Conservation (phyloP, 108 stramenopile species). For the Cylindrotheca fusiformis region DNA sequence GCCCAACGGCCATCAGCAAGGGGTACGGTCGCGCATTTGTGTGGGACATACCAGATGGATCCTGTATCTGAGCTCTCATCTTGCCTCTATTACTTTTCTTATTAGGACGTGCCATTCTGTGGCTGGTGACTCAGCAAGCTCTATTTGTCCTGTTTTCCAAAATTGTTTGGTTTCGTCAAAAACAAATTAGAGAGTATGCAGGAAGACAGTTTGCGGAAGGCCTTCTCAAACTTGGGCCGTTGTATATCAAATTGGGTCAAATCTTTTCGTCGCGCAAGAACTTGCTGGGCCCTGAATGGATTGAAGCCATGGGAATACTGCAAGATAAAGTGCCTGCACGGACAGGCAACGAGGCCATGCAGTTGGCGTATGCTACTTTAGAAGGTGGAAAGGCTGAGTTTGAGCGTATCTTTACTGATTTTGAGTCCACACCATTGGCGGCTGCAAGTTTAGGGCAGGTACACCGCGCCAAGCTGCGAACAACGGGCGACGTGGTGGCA, state of each 20-base stretch:
- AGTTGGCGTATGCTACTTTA: constrained; percentile 68
- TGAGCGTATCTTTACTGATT: constrained; percentile 66
- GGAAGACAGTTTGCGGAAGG: constrained; percentile 64
- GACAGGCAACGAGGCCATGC: constrained; percentile 74
- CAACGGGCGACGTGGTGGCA: constrained; percentile 66
- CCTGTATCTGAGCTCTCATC: neutral
- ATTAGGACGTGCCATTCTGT: constrained; percentile 38
- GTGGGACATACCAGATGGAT: too few species aligned
- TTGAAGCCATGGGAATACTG: constrained; percentile 78
- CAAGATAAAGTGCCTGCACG: constrained; percentile 92
- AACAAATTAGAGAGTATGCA: constrained; percentile 13
- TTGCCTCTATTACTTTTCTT: neutral
- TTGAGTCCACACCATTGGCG: constrained; percentile 83
- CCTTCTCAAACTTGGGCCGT: constrained; percentile 56
- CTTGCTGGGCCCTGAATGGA: constrained; percentile 84
- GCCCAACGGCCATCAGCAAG: constrained; percentile 67
- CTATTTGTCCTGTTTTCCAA: constrained; percentile 2
- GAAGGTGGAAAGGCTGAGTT: constrained; percentile 53
- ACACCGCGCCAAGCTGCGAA: constrained; percentile 76
- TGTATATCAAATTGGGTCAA: constrained; percentile 85
- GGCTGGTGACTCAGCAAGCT: constrained; percentile 29
- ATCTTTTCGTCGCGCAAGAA: constrained; percentile 88
- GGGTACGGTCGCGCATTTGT: too few species aligned
- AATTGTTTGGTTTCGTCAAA: neutral
- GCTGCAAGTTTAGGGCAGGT: constrained; percentile 91